A percentile compares a stretch with the other conserved stretches of the same genome.
Conservation (phyloP, 345 rosid genomes). For the Sonneratia alba region DNA sequence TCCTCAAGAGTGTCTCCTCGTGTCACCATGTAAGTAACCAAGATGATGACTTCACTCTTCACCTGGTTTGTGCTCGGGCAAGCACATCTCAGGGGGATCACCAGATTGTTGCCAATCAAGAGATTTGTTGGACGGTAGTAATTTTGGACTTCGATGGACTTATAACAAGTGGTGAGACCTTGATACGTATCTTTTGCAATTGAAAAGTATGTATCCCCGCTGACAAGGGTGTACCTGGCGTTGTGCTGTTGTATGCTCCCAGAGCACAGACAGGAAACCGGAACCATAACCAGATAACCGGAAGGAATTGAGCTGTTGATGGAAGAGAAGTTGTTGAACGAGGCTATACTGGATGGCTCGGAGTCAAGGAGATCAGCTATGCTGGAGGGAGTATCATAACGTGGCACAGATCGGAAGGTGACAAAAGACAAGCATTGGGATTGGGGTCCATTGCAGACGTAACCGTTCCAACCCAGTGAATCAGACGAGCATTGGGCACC, state of each 20-base stretch:
- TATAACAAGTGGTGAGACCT: constrained; percentile 13
- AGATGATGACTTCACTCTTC: constrained; percentile 29
- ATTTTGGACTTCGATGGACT: constrained; percentile 1
- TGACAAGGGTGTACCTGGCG: constrained; percentile 5
- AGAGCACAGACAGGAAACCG: constrained; percentile 23
- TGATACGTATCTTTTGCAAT: constrained; percentile 10
- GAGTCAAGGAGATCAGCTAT: constrained; percentile 24
- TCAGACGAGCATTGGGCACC: background rate
- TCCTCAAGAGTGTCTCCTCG: constrained; percentile 27
- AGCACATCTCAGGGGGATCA: constrained; percentile 9
- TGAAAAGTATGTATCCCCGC: background rate
- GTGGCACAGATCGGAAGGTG: constrained; percentile 11
- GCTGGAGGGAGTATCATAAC: constrained; percentile 9
- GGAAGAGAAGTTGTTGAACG: constrained; percentile 13
- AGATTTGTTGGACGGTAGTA: background rate
- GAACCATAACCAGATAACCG: constrained; percentile 12
- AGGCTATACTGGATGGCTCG: constrained; percentile 13
- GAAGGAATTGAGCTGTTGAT: background rate
- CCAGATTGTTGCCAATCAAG: constrained; percentile 14
- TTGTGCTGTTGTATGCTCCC: constrained; percentile 14
- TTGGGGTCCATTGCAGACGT: constrained; percentile 18
- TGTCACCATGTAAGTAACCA: constrained; percentile 41
- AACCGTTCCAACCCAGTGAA: constrained; percentile 14
- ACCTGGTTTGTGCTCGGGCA: constrained; percentile 33
- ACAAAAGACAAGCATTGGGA: constrained; percentile 20